Percentiles rank a stretch among this genome's conserved stretches.
These are phyloP conservation scores for Vanrija sp. DNA, from an alignment of 1,284 basidiomycete species.

Conservation along the genomic window DNA sequence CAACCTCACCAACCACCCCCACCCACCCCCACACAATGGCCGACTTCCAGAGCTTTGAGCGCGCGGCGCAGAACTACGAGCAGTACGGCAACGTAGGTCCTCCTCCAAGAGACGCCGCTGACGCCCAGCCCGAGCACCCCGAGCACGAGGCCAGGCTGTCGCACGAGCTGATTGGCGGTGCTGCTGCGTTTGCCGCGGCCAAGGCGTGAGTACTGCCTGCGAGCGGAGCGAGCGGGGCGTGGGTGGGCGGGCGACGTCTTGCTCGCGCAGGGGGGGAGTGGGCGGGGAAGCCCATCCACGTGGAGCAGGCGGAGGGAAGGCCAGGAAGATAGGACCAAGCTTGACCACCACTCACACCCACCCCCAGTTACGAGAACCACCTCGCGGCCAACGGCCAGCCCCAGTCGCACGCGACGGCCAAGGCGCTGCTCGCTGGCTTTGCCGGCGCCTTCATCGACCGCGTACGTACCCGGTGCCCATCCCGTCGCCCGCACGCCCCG, in stretches of 20 bases:
- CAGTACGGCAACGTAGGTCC: not conserved
- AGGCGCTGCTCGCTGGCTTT: slow-evolving; percentile 37
- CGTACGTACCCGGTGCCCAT: not conserved
- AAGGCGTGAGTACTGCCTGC: too few relatives aligned
- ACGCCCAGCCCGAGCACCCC: not conserved
- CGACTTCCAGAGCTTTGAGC: too few relatives aligned
- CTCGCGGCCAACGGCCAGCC: too few relatives aligned
- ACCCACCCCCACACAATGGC: not conserved
- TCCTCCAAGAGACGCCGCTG: not conserved
- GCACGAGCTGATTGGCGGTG: not conserved
- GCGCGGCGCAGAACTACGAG: too few relatives aligned
- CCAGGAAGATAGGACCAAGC: too few relatives aligned
- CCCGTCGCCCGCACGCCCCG: not conserved
- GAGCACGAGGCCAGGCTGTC: too few relatives aligned
- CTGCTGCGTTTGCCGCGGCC: slow-evolving; percentile 2
- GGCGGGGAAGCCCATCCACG: too few relatives aligned
- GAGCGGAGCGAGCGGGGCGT: too few relatives aligned
- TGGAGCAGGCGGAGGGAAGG: too few relatives aligned
- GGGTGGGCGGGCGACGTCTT: too few relatives aligned
- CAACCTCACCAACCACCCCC: not conserved
- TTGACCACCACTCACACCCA: not conserved
- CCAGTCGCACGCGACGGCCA: too few relatives aligned
- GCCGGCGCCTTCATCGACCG: slow-evolving; percentile 26
- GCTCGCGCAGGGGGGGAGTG: too few relatives aligned
- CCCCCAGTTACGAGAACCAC: not conserved